Percentiles rank a stretch among this genome's conserved stretches.
Evolutionary conservation across 2,329 filamentous ascomycete species (phyloP).

Genomic region (Diaporthe batatas): DNA sequence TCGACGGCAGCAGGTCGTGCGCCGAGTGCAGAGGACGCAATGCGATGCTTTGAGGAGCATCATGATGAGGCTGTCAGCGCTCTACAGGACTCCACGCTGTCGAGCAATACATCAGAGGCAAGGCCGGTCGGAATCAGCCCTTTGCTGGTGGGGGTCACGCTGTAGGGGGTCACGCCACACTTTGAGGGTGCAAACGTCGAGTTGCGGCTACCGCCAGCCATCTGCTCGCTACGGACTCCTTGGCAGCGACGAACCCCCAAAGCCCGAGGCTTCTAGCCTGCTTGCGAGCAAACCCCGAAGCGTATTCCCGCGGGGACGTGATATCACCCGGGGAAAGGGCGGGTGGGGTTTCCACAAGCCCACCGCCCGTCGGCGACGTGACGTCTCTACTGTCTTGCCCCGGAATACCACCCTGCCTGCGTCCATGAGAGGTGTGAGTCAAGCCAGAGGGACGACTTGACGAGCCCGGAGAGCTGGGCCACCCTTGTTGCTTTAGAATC

Average conservation of each 20-base stretch:
- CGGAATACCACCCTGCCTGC: constrained; percentile 13
- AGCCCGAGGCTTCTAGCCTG: constrained; percentile 3
- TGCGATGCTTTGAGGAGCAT: background rate
- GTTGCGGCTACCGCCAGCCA: constrained; percentile 30
- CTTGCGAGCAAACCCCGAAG: constrained; percentile 26
- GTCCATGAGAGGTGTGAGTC: background rate
- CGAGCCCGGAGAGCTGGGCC: constrained; percentile 5
- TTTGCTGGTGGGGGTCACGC: constrained; percentile 1
- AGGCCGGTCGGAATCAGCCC: background rate
- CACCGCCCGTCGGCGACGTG: background rate
- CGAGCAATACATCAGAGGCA: background rate
- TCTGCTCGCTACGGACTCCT: constrained; percentile 12
- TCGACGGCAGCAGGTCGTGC: constrained; percentile 3
- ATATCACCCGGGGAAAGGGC: background rate
- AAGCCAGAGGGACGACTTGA: background rate
- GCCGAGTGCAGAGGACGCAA: constrained; percentile 19
- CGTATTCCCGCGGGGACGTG: constrained; percentile 27
- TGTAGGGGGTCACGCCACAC: background rate
- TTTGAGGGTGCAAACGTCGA: constrained; percentile 10
- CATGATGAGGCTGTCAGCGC: background rate
- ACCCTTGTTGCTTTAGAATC: constrained; percentile 21
- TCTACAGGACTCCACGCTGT: background rate
- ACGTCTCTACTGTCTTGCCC: background rate
- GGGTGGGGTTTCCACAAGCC: background rate
- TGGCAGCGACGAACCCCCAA: constrained; percentile 12